phyloP scores from a whole-genome alignment of 495 filamentous ascomycete species.

The Penicillium taxi region DNA sequence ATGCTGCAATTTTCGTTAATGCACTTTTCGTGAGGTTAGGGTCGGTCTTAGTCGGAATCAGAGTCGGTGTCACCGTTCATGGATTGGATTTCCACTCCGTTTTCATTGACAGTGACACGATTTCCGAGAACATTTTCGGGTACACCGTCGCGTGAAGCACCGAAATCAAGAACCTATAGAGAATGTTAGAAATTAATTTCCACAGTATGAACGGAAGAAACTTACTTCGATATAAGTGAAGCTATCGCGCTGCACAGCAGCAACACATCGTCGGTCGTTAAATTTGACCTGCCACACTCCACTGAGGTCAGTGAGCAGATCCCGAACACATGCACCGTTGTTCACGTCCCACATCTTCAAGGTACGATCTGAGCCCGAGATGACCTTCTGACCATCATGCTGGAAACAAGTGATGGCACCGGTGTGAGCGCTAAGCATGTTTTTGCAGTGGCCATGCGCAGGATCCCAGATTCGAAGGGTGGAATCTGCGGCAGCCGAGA shows the following conservation, averaged over 20 bases:
- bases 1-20: not conserved
- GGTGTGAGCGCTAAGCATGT: conserved; percentile 82
- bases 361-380: conserved; percentile 89
- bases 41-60: conserved; percentile 25
- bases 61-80: conserved; percentile 37
- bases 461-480: conserved; percentile 97
- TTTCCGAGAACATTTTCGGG: conserved; percentile 67
- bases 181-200: conserved; percentile 5
- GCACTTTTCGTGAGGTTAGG: not conserved
- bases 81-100: conserved; percentile 35
- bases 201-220: conserved; percentile 14
- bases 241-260: conserved; percentile 86
- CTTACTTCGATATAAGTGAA: conserved; percentile 94
- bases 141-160: conserved; percentile 74
- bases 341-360: conserved; percentile 98
- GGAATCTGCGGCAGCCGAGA: conserved; percentile 91
- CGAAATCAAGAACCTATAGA: conserved; percentile 76
- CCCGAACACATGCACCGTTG: conserved; percentile 84
- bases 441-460: conserved; percentile 83
- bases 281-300: conserved; percentile 99
- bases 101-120: conserved; percentile 67
- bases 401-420: conserved; percentile 99
- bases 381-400: conserved; percentile 93
- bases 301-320: conserved; percentile 90
- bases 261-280: conserved; percentile 90